Conservation (phyloP, 2,329 filamentous ascomycete genomes). For the Colletotrichum karsti region DNA sequence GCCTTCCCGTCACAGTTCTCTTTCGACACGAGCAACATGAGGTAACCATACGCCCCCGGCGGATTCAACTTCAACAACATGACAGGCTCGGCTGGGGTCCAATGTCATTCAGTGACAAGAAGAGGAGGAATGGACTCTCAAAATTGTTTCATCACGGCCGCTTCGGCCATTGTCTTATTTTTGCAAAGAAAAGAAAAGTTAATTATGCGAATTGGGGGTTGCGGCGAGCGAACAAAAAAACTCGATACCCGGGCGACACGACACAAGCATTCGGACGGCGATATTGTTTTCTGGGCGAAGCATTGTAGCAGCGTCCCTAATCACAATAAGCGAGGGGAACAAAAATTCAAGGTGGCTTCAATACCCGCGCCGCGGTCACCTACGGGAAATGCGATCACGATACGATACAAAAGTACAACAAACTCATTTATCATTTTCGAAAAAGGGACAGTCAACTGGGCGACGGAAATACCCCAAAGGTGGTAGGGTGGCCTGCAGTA, state of each 20-base stretch:
- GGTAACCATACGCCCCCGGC: conserved; percentile 36
- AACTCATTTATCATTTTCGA: conserved; percentile 6
- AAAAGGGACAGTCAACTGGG: conserved; percentile 8
- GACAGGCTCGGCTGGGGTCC: neutral
- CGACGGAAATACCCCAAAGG: conserved; percentile 22
- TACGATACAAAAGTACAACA: conserved; percentile 26
- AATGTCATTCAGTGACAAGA: neutral
- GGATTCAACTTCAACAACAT: neutral
- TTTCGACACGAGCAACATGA: conserved; percentile 70
- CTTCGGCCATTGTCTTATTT: neutral
- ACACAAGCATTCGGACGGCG: conserved; percentile 30
- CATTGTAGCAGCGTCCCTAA: conserved; percentile 21
- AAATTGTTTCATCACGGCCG: conserved; percentile 6
- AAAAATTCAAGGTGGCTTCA: conserved; percentile 14
- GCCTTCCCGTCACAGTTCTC: conserved; percentile 88
- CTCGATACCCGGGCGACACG: conserved; percentile 31
- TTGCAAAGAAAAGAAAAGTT: conserved; percentile 1
- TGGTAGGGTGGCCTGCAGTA: conserved; percentile 23
- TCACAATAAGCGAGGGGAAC: conserved; percentile 15
- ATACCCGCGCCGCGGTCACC: conserved; percentile 26
- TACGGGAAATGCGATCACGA: conserved; percentile 28
- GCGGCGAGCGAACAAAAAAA: conserved; percentile 27
- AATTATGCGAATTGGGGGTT: conserved; percentile 10
- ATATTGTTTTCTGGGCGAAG: conserved; percentile 27
- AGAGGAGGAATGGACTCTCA: neutral